phyloP scores from a whole-genome alignment of 495 filamentous ascomycete species.

The Viridothelium virens region DNA sequence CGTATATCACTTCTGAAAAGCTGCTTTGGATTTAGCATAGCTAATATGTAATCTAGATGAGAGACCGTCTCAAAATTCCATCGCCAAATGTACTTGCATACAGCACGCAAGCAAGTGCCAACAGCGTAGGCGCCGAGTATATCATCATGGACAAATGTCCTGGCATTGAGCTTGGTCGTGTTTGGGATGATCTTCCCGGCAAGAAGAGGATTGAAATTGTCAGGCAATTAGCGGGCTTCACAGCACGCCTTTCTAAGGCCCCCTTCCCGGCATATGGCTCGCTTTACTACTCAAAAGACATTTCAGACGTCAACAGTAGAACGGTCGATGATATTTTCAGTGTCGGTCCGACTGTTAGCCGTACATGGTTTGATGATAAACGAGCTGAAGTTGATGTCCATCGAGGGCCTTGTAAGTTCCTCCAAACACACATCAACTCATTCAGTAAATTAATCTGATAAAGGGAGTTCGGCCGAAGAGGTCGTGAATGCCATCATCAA shows the following conservation, averaged over 20 bases:
- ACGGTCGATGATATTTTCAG: conserved; percentile 15
- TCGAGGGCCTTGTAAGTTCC: conserved; percentile 12
- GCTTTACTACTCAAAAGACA: conserved; percentile 21
- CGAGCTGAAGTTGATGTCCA: neutral
- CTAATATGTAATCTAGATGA: conserved; percentile 12
- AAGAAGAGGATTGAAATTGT: conserved; percentile 16
- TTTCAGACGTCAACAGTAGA: conserved; percentile 16
- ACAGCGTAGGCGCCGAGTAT: conserved; percentile 23
- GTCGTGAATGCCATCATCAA: neutral
- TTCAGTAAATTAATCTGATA: conserved; percentile 2
- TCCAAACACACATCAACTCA: neutral
- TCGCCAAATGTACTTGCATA: conserved; percentile 21
- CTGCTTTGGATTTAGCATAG: conserved; percentile 2
- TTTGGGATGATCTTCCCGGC: conserved; percentile 17
- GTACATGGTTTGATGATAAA: conserved; percentile 19
- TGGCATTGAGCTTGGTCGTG: conserved; percentile 15
- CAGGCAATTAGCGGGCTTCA: conserved; percentile 8
- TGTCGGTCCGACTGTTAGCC: conserved; percentile 21
- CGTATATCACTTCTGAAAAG: neutral
- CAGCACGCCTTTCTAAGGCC: conserved; percentile 15
- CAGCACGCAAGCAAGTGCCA: conserved; percentile 16
- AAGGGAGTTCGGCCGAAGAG: conserved; percentile 8
- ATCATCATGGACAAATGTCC: conserved; percentile 24
- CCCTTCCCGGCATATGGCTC: conserved; percentile 19
- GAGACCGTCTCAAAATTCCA: conserved; percentile 19